Base-by-base conservation (phyloP, 1,284 basidiomycete genomes). In the Flammula alnicola region DNA sequence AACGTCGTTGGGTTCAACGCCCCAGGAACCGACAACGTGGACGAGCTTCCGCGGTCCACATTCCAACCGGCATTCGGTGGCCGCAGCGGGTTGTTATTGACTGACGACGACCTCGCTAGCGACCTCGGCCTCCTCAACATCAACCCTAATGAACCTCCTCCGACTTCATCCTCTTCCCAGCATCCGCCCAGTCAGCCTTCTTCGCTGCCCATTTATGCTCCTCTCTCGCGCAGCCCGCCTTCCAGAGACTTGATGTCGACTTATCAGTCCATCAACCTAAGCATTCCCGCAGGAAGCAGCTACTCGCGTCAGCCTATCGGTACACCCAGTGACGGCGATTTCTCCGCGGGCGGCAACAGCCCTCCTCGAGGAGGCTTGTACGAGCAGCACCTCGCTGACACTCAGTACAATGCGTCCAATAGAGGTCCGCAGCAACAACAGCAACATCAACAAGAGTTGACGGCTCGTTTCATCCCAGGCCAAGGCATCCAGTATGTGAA, bases 71-170 rank as follows among this genome's bases (percentile, higher is more conserved):
- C 55, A 1, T 55, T 45, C 42, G 62, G 63, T 42, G 63, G 70
- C 11, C 67, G 81, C 6, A 75, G 84, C 0, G 81, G 82, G 2
- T 69, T 89, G 20, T 68, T 84, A 63, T 75, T 93, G 35, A 84
- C 84, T 0, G 91, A 94, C 60, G 91, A 93, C 47, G 92, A 94
- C 55, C 79, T 94, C 6, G 86, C 88, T 0, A 81, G 77, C 32
- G 74, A 76, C 49, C 64, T 77, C 35, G 83, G 83, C 26, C 71
- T 83, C 42, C 75, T 93, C 55, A 87, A 72, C 60, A 64, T 93
- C 17, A 76, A 77, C 53, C 69, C 75, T 10, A 78, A 79, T 47
- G 76, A 80, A 17, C 66, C 67, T 5, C 63, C 63, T 7, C 54
- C 64, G n/a, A n/a, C n/a, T n/a, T n/a, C n/a, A 3, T 54, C 63